Evolutionary conservation across 352 stramenopile species (phyloP), one percentile per base, ranked within the genome.

Genomic region (Globisporangium spinosum): DNA sequence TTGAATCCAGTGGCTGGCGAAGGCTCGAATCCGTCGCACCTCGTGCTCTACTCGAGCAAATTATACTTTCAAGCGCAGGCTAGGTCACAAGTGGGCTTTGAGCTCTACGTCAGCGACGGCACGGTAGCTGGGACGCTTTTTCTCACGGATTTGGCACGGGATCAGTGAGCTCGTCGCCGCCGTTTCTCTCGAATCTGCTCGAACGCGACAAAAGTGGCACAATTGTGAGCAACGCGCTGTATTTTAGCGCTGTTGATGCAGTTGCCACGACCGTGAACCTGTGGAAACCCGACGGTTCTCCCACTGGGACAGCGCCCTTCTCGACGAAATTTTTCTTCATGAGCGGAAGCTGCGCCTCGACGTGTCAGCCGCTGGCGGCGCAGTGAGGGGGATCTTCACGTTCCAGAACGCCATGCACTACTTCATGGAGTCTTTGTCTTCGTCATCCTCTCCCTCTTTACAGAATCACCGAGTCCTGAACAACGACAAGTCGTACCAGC

Each of bases 31-130:
- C 86, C 86, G 2, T 74, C 69, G 1, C 73, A 77, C 56, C 55
- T 94, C 2, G 80, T 77, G 0, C 65, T 64, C 3, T 85, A 79
- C 34, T 53, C 68, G 1, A 59, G 58, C 2, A 78, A 80, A 20
- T 53, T 81, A 8, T 87, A 77, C 59, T 87, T 86, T 22, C 67
- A 70, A 25, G 76, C 77, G 0, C 64, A 79, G 10, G 77, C 60
- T 2, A 62, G 66, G 27, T 23, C 25, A 3, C 20, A 62, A 1
- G 69, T 69, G 23, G 79, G 82, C 10, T 65, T 59, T 47, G 76
- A 92, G 70, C 72, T 95, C 22, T 95, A 86, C 60, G 62, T 78
- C 22, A 87, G 72, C 57, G 81, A 91, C 62, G 84, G 82, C 15
- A 88, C 77, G 5, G 38, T 57, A 0, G 53, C 25, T 0, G 78